Evolutionary conservation across 2,329 filamentous ascomycete genomes (phyloP), one percentile per base, ranked within the genome.

Genomic region (Cadophora sp.): DNA sequence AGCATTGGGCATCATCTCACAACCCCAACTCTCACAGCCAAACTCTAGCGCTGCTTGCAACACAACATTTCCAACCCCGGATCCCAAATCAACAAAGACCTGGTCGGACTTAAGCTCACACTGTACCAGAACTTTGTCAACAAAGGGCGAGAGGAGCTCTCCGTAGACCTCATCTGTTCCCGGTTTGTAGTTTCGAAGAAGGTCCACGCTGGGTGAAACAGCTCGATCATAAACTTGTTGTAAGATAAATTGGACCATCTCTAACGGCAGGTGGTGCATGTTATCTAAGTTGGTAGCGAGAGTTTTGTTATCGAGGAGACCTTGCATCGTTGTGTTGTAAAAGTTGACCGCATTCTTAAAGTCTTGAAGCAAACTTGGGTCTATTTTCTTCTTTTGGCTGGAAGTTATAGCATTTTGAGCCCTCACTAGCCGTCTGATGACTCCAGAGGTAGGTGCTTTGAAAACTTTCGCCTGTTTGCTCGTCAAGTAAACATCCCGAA

Each of bases 121-220:
- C 77, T 89, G 84, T 18, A 89, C 87, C 73, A 99, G 89, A 67
- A 98, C 93, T 66, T 90, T 88, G 69, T 91, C 91, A 70, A 96
- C 87, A 76, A 99, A 96, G 1, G 90, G 89, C 22, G 94, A 91
- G 36, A 96, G 84, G 30, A 99, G 87, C 79, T 99, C 96, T 76
- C 96, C 96, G 76, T 99, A 99, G 47, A 97, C 92, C 73, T 97
- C 95, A 79, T 97, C 93, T 71, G 92, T 93, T 73, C 94, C 95
- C 76, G 94, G 93, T 76, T 96, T 88, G 78, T 98, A 97, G 73
- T 92, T 90, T 66, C 89, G 88, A 14, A 98, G 87, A 11, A 90
- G 87, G 70, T 97, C 92, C 27, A 97, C 93, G 68, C 91, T 89
- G 6, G 93, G 94, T 1, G 94, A 96, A 8, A 99, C 96, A 5